Conservation (phyloP, 1,284 basidiomycete species). For the Jaminaea rosea region DNA sequence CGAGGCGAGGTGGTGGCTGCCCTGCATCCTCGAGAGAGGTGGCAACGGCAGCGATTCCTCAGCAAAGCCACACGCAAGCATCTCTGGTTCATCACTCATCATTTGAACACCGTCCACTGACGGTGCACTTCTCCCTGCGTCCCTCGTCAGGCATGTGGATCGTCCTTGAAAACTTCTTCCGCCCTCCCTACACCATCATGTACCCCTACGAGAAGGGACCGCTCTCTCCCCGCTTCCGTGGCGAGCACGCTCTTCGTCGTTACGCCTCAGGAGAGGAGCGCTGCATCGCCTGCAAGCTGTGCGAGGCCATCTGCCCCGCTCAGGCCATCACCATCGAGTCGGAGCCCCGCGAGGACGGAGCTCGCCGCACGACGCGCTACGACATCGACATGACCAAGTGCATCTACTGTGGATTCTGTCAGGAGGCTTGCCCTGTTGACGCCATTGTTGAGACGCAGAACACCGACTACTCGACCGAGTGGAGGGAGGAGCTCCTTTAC, state of each 20-base stretch:
- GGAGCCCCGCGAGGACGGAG: constrained; percentile 89
- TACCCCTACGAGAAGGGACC: constrained; percentile 77
- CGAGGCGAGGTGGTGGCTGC: too few species aligned
- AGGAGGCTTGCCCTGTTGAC: constrained; percentile 96
- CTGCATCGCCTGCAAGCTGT: constrained; percentile 98
- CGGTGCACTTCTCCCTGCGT: too few species aligned
- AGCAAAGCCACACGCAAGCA: too few species aligned
- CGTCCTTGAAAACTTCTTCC: constrained; percentile 95
- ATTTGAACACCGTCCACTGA: too few species aligned
- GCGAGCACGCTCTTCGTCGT: constrained; percentile 93
- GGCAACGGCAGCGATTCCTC: too few species aligned
- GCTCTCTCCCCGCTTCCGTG: constrained; percentile 91
- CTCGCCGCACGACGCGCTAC: constrained; percentile 93
- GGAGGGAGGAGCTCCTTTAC: constrained; percentile 93
- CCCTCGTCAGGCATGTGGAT: constrained; percentile 81
- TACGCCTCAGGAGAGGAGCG: constrained; percentile 98
- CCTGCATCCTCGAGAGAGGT: too few species aligned
- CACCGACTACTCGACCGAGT: constrained; percentile 76
- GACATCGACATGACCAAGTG: constrained; percentile 78
- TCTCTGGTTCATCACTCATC: too few species aligned
- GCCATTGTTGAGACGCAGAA: constrained; percentile 85
- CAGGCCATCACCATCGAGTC: constrained; percentile 99
- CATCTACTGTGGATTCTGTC: constrained; percentile 47
- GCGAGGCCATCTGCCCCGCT: constrained; percentile 97
- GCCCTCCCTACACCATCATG: constrained; percentile 94